Conservation (phyloP, 495 filamentous ascomycete genomes). For the Penicillium antarcticum region DNA sequence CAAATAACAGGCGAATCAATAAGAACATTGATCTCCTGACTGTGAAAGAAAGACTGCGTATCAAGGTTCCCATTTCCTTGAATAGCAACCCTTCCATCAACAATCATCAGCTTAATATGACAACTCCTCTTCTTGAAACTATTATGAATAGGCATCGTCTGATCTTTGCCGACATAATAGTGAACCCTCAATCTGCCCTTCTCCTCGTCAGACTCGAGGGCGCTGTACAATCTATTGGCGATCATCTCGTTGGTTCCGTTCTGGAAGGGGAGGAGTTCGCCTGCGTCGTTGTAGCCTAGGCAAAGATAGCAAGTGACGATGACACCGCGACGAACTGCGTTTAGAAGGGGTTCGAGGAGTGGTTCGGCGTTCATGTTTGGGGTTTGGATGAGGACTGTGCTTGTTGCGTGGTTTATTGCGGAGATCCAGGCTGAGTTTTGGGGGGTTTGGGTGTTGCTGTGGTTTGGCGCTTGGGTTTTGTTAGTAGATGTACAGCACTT, state of each 20-base stretch:
- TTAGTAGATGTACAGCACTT: not conserved
- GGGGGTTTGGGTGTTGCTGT: conserved; percentile 56
- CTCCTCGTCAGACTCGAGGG: conserved; percentile 42
- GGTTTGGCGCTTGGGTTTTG: conserved; percentile 44
- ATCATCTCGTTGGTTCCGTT: conserved; percentile 74
- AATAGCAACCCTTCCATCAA: conserved; percentile 64
- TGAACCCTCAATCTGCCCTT: conserved; percentile 50
- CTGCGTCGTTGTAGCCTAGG: conserved; percentile 75
- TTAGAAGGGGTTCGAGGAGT: conserved; percentile 56
- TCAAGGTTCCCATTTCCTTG: conserved; percentile 73
- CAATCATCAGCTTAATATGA: conserved; percentile 74
- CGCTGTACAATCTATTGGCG: conserved; percentile 52
- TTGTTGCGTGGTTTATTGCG: conserved; percentile 58
- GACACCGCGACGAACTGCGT: conserved; percentile 63
- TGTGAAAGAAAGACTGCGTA: conserved; percentile 77
- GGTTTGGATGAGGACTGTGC: conserved; percentile 67
- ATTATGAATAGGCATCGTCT: conserved; percentile 60
- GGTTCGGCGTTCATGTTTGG: conserved; percentile 73
- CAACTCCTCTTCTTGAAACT: conserved; percentile 60
- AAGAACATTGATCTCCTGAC: conserved; percentile 73
- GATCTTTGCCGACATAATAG: conserved; percentile 74
- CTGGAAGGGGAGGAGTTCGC: conserved; percentile 71
- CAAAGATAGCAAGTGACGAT: conserved; percentile 67
- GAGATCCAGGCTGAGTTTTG: conserved; percentile 74
- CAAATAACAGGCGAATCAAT: conserved; percentile 61